Percentiles rank a stretch among this genome's conserved stretches.
These are phyloP conservation scores for Pseudocercospora vitis DNA, from an alignment of 2,329 filamentous ascomycete species.

Conservation along the genomic window DNA sequence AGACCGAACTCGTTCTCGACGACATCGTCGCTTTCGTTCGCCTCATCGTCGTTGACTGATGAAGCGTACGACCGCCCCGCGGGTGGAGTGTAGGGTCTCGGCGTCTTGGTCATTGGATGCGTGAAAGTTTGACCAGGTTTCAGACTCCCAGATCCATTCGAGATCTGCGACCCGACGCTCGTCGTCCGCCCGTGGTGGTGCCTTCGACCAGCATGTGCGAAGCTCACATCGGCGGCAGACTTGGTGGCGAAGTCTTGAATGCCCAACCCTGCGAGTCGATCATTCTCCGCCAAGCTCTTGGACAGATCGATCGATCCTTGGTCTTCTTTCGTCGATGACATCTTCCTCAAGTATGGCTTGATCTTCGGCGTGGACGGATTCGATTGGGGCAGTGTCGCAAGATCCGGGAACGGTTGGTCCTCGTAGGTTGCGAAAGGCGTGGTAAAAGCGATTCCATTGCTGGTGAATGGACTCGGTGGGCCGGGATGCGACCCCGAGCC, in stretches of 20 bases:
- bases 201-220: slow-evolving; percentile 42
- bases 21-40: slow-evolving; percentile 42
- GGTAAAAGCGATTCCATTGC: slow-evolving; percentile 28
- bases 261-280: slow-evolving; percentile 53
- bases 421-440: slow-evolving; percentile 37
- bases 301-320: slow-evolving; percentile 53
- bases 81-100: slow-evolving; percentile 56
- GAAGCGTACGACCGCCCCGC: slow-evolving; percentile 51
- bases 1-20: slow-evolving; percentile 48
- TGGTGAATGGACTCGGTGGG: slow-evolving; percentile 28
- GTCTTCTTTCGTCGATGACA: slow-evolving; percentile 50
- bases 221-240: slow-evolving; percentile 48
- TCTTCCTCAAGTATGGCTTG: slow-evolving; percentile 58
- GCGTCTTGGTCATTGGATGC: slow-evolving; percentile 57
- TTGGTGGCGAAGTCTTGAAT: slow-evolving; percentile 52
- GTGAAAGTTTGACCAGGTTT: slow-evolving; percentile 54
- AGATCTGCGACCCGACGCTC: slow-evolving; percentile 57
- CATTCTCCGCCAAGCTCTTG: slow-evolving; percentile 56
- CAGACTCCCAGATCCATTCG: slow-evolving; percentile 48
- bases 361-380: slow-evolving; percentile 44
- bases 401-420: slow-evolving; percentile 24
- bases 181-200: slow-evolving; percentile 54
- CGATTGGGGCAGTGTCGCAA: slow-evolving; percentile 16
- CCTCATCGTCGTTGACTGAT: slow-evolving; percentile 49
- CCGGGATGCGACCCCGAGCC: slow-evolving; percentile 32